Percentiles rank a stretch among this genome's conserved stretches.
These are phyloP conservation scores for Hypomontagnella monticulosa DNA, from an alignment of 495 filamentous ascomycete genomes.

Conservation along the genomic window DNA sequence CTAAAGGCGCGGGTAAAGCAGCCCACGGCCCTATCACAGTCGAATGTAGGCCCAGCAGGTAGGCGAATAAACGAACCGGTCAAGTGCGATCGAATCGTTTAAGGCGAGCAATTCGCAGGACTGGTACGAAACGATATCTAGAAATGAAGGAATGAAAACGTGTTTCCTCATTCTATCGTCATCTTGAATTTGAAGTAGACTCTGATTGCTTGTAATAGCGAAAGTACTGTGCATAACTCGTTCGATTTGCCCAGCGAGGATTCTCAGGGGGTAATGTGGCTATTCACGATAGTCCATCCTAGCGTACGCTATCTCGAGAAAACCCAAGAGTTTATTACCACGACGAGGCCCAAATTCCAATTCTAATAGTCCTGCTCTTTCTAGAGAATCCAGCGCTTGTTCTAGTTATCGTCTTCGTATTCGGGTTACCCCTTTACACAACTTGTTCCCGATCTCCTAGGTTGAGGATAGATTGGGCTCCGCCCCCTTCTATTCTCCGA, in stretches of 20 bases:
- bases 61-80: constrained; percentile 31
- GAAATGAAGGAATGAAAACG: constrained; percentile 6
- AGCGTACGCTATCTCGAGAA: not conserved
- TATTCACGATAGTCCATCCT: not conserved
- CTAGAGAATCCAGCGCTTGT: too few species aligned
- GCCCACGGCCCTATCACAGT: constrained; percentile 25
- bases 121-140: constrained; percentile 9
- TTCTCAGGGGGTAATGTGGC: not conserved
- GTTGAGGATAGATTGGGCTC: too few species aligned
- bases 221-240: not conserved
- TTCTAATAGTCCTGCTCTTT: too few species aligned
- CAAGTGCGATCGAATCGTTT: constrained; percentile 36
- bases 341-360: too few species aligned
- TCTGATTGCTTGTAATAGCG: not conserved
- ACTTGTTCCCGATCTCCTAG: not conserved
- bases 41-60: constrained; percentile 11
- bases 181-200: constrained; percentile 8
- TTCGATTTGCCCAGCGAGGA: not conserved
- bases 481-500: too few species aligned
- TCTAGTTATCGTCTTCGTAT: not conserved
- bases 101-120: constrained; percentile 17
- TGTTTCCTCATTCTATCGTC: constrained; percentile 5
- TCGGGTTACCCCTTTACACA: not conserved
- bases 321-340: too few species aligned
- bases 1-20: constrained; percentile 30